phyloP scores from a whole-genome alignment of 768 basidiomycete genomes.

The Hericium rajendrae region DNA sequence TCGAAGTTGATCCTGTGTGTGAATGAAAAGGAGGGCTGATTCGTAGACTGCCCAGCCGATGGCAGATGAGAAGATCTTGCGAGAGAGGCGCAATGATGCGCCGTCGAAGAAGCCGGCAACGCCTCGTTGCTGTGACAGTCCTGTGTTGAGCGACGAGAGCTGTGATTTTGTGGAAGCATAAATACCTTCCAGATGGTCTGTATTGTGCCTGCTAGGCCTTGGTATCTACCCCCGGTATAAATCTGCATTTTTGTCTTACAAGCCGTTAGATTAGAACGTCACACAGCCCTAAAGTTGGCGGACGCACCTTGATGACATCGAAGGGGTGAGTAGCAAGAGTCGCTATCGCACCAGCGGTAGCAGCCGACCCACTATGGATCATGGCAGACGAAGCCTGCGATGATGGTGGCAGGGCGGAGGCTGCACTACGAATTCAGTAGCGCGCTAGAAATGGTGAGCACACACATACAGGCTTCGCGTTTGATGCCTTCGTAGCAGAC shows the following conservation, averaged over 20 bases:
- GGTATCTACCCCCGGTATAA: constrained; percentile 66
- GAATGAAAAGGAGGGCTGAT: constrained; percentile 54
- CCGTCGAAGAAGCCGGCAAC: constrained; percentile 80
- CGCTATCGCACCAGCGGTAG: constrained; percentile 74
- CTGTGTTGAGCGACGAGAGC: neutral
- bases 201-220: constrained; percentile 56
- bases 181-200: constrained; percentile 57
- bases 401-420: constrained; percentile 22
- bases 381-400: constrained; percentile 37
- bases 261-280: neutral
- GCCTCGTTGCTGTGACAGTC: constrained; percentile 62
- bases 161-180: neutral
- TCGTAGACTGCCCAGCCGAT: constrained; percentile 93
- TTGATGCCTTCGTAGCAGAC: constrained; percentile 86
- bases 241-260: constrained; percentile 86
- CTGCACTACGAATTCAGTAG: neutral
- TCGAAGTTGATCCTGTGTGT: constrained; percentile 7
- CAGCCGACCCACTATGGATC: constrained; percentile 60
- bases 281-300: constrained; percentile 2
- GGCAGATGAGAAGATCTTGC: constrained; percentile 82
- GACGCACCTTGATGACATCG: constrained; percentile 73
- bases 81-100: constrained; percentile 66
- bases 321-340: constrained; percentile 87
- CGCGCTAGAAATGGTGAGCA: neutral
- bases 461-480: constrained; percentile 47